Base-by-base conservation (phyloP, 1,284 basidiomycete genomes). In the Cutaneotrichosporon arboriforme region DNA sequence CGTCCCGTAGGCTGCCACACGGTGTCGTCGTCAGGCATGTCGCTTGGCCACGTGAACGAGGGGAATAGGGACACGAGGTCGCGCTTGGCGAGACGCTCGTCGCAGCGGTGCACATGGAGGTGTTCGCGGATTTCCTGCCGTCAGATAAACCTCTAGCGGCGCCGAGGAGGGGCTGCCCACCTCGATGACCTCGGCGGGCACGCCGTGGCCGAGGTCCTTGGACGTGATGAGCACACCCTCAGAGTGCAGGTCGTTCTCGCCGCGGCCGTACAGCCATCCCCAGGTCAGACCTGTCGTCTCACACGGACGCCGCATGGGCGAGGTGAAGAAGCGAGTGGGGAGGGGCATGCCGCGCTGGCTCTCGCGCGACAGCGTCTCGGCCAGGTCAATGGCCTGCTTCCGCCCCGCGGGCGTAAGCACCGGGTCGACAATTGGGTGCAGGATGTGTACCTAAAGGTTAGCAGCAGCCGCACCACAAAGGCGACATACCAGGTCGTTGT, bases 221-320 rank as follows among this genome's bases (percentile, higher is more conserved):
- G 34, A 20, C 37, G 22, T 37, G 33, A 20, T 40, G 8, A 23
- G 14, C 33, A 47, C 17, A 14, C 54, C 43, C 33, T 45, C 23
- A 8, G 43, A n/a, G 18, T 45, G 43, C 31, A 45, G 9, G 20
- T 45, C 43, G 12, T 20, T 35, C 43, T 45, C 43, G 43, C 43
- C 46, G 17, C 21, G 31, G 4, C 31, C 36, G 35, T 62, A 67
- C 26, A 62, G 34, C 60, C 60, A 67, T 0, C 58, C 58, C 67
- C 67, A 69, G 43, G 64, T 63, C 21, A 66, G 54, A 9, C 64
- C 64, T 22, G 53, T 50, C 9, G 67, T 69, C 49, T 69, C 65
- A n/a, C 64, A 61, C 13, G 64, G 59, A 3, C 67, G 52, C 15
- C 56, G 60, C 47, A 69, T 49, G n/a, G 67, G 64, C 37, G 59